These are phyloP conservation scores for Magnaporthiopsis poae DNA, from an alignment of 2,329 filamentous ascomycete species.

Conservation along the genomic window DNA sequence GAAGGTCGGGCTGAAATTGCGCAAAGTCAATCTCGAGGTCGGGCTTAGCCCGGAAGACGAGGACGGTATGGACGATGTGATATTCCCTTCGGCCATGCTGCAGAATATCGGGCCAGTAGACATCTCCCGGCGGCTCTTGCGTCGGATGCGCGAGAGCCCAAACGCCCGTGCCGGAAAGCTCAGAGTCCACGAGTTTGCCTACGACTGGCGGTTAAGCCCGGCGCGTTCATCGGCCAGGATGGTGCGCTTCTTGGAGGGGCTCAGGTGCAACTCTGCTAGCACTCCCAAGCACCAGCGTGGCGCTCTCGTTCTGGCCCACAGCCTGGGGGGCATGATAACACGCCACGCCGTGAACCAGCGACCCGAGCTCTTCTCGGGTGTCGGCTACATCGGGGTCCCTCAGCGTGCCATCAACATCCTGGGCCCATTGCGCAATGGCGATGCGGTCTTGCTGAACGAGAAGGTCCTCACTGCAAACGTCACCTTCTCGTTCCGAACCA, in stretches of 20 bases:
- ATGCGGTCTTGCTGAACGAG: slow-evolving; percentile 80
- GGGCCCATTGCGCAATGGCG: slow-evolving; percentile 81
- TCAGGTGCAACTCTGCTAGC: slow-evolving; percentile 56
- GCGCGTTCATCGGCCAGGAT: slow-evolving; percentile 62
- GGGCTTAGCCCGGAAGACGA: slow-evolving; percentile 75
- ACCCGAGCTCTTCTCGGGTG: slow-evolving; percentile 76
- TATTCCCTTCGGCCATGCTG: slow-evolving; percentile 80
- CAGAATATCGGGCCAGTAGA: slow-evolving; percentile 86
- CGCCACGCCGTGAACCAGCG: slow-evolving; percentile 77
- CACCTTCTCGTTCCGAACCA: slow-evolving; percentile 83
- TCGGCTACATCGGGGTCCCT: slow-evolving; percentile 76
- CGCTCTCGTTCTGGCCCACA: slow-evolving; percentile 76
- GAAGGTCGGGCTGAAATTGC: slow-evolving; percentile 82
- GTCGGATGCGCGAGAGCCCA: slow-evolving; percentile 61
- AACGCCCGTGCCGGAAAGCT: slow-evolving; percentile 63
- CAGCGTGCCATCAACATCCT: slow-evolving; percentile 85
- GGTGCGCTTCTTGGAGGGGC: slow-evolving; percentile 59
- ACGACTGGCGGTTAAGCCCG: slow-evolving; percentile 87
- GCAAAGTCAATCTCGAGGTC: slow-evolving; percentile 84
- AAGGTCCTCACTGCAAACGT: slow-evolving; percentile 85
- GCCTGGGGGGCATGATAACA: slow-evolving; percentile 76
- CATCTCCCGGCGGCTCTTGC: slow-evolving; percentile 73
- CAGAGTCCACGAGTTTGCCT: slow-evolving; percentile 81
- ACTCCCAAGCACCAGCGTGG: slow-evolving; percentile 47
- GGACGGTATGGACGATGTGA: slow-evolving; percentile 69